Percentiles rank a stretch among this genome's conserved stretches.
Conservation (phyloP, 192 early-diverging fungal species). For the Gonapodya prolifera region DNA sequence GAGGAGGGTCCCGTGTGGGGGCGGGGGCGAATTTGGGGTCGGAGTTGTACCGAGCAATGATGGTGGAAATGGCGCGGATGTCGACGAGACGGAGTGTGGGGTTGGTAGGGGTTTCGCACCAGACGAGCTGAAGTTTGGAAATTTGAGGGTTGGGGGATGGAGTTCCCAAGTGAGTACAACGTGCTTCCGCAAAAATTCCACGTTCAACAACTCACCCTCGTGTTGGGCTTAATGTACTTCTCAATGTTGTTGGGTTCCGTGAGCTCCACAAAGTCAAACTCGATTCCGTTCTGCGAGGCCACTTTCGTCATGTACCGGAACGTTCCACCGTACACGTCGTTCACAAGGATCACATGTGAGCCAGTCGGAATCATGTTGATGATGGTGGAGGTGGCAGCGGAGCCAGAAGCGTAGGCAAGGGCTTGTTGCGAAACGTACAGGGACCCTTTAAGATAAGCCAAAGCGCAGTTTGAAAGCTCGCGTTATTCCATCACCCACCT, state of each 20-base stretch:
- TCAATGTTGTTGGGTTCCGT: constrained; percentile 49
- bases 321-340: constrained; percentile 85
- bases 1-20: neutral
- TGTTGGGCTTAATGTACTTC: constrained; percentile 51
- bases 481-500: too few species aligned
- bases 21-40: constrained; percentile 21
- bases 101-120: constrained; percentile 83
- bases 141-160: too few species aligned
- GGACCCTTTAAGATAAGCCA: neutral
- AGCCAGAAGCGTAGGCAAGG: constrained; percentile 71
- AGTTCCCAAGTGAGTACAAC: neutral
- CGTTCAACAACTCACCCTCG: constrained; percentile 21
- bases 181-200: neutral
- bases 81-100: constrained; percentile 73
- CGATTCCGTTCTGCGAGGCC: constrained; percentile 46
- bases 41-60: constrained; percentile 47
- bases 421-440: neutral
- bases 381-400: constrained; percentile 71
- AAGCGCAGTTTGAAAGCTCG: too few species aligned
- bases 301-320: constrained; percentile 83
- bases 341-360: constrained; percentile 68
- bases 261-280: constrained; percentile 70
- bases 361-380: constrained; percentile 54
- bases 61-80: constrained; percentile 51
- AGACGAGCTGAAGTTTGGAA: constrained; percentile 37